Evolutionary conservation across 1,284 basidiomycete genomes (phyloP).

Genomic region (Sphaerobolus stellatus): DNA sequence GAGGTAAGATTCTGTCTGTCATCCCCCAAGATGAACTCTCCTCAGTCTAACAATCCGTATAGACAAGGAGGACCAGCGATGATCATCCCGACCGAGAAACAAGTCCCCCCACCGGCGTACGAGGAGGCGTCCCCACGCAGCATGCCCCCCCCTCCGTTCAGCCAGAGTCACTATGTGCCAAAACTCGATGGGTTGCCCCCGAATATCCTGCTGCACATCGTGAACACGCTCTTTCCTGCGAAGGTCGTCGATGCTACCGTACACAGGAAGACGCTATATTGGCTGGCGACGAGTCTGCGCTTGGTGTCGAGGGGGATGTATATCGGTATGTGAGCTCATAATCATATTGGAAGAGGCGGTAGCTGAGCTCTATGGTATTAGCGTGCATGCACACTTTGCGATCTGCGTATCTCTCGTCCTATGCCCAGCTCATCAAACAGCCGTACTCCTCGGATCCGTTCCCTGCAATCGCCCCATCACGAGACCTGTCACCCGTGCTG

Average conservation of each 20-base stretch:
- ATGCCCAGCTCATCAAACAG: constrained; percentile 55
- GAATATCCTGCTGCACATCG: constrained; percentile 59
- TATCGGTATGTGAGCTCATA: constrained; percentile 44
- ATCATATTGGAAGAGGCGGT: not conserved
- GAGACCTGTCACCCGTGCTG: constrained; percentile 21
- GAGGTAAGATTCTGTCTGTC: not conserved
- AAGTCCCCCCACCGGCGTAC: constrained; percentile 23
- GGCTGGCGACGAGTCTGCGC: constrained; percentile 61
- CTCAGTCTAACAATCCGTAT: not conserved
- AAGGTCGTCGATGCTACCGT: constrained; percentile 31
- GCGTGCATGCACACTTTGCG: constrained; percentile 78
- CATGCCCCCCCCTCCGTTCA: constrained; percentile 31
- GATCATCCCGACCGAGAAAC: constrained; percentile 56
- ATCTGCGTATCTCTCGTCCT: constrained; percentile 66
- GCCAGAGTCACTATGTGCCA: constrained; percentile 15
- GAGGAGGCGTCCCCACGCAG: constrained; percentile 32
- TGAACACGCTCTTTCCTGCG: constrained; percentile 58
- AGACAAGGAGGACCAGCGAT: constrained; percentile 21
- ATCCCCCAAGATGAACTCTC: not conserved
- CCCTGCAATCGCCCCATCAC: constrained; percentile 42
- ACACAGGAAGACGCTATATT: constrained; percentile 65
- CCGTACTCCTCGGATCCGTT: constrained; percentile 78
- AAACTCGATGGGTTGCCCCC: constrained; percentile 48
- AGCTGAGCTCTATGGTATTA: constrained; percentile 22
- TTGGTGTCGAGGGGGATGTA: constrained; percentile 66